Evolutionary conservation across 2,329 filamentous ascomycete genomes (phyloP).

Genomic region (Verticillium longisporum): DNA sequence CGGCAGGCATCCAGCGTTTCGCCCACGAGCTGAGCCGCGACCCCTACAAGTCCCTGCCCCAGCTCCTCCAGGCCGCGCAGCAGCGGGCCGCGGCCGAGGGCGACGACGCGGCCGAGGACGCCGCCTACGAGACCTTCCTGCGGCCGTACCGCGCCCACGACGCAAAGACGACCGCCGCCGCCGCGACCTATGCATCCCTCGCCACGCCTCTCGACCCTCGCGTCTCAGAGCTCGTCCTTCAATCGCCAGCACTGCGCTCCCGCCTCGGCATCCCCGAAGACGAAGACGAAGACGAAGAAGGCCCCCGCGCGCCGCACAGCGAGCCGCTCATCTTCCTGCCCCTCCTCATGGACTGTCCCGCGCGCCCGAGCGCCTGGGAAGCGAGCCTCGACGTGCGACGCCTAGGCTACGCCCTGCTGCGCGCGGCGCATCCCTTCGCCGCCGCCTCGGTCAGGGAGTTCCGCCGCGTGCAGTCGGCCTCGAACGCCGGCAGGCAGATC

Average conservation of each 20-base stretch:
- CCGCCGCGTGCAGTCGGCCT: constrained; percentile 19
- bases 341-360: constrained; percentile 50
- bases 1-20: constrained; percentile 20
- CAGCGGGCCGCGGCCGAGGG: neutral
- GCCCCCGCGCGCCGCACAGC: constrained; percentile 8
- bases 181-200: neutral
- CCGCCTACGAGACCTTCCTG: constrained; percentile 20
- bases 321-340: constrained; percentile 54
- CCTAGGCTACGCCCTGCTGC: constrained; percentile 47
- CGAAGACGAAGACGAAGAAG: neutral
- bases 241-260: constrained; percentile 8
- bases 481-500: constrained; percentile 9
- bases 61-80: constrained; percentile 10
- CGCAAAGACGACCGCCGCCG: neutral
- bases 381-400: constrained; percentile 41
- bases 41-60: constrained; percentile 15
- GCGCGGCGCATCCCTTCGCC: constrained; percentile 10
- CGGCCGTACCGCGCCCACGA: constrained; percentile 18
- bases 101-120: constrained; percentile 2
- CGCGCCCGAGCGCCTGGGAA: constrained; percentile 51
- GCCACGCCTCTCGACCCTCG: constrained; percentile 25
- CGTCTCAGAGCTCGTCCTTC: constrained; percentile 29
- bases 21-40: constrained; percentile 27
- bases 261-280: neutral
- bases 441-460: constrained; percentile 24